These are phyloP conservation scores for Aeschynomene evenia DNA, from an alignment of 306 rosid species.

Conservation along the genomic window DNA sequence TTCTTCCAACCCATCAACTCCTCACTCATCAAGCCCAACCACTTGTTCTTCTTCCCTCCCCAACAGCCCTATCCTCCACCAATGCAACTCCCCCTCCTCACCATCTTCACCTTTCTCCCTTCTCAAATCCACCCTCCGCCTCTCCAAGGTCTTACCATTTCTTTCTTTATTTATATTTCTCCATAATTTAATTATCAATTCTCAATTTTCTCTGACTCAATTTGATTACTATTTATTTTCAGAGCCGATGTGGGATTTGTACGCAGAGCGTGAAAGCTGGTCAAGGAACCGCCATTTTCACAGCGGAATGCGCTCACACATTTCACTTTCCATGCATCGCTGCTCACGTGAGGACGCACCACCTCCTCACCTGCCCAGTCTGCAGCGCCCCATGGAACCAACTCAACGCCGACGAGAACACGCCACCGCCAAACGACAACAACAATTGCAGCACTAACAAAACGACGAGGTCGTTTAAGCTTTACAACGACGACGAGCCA, in stretches of 20 bases:
- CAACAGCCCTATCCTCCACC: conserved; percentile 56
- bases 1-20: conserved; percentile 74
- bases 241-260: conserved; percentile 88
- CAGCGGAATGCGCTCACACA: conserved; percentile 85
- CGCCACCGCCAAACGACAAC: not conserved
- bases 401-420: conserved; percentile 12
- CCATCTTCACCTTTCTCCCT: conserved; percentile 66
- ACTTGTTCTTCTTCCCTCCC: conserved; percentile 56
- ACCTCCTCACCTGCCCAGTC: conserved; percentile 60
- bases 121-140: conserved; percentile 61
- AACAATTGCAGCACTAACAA: too few species aligned
- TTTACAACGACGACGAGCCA: conserved; percentile 88
- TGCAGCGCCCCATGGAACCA: conserved; percentile 73
- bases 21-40: conserved; percentile 47
- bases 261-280: conserved; percentile 62
- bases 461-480: conserved; percentile 42
- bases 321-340: conserved; percentile 92
- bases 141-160: too few species aligned
- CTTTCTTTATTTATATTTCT: too few species aligned
- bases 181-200: too few species aligned
- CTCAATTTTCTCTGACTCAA: not conserved
- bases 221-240: not conserved
- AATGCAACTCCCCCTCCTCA: conserved; percentile 12
- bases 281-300: conserved; percentile 88
- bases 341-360: conserved; percentile 52